Evolutionary conservation across 2,329 filamentous ascomycete species (phyloP), one percentile per base, ranked within the genome.

Genomic region (Zasmidium citrigriseum): DNA sequence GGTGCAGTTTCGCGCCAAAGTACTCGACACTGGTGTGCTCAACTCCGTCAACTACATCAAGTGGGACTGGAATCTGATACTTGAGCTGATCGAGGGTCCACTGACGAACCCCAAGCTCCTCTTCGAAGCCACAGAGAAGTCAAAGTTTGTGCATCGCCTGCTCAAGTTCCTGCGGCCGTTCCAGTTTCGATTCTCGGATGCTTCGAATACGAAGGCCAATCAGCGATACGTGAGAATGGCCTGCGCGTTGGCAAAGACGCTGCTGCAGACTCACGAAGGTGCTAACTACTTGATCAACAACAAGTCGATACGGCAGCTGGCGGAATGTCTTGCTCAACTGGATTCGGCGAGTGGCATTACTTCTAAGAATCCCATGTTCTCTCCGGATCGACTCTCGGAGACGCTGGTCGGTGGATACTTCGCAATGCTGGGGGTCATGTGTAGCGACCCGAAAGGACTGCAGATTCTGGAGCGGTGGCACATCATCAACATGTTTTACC

Each of bases 401-500:
- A 97, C 91, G 0, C 82, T 99, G 5, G 95, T 91, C 61, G 88
- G 90, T 16, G 96, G 96, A 11, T 99, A 99, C 74, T 96, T 99
- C 73, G 86, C 92, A 14, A 91, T 99, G 80, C 79, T 99, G 1
- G 96, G 95, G 7, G 87, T 91, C 11, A 77, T 99, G 58, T 98
- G 89, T 67, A 88, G 88, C 54, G 91, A 96, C 68, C 78, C 84
- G 0, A 90, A 89, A 67, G 95, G 95, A 0, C 82, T 98, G 22
- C 86, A 89, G 61, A 93, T 99, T 77, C 85, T 99, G 70, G 93
- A 98, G 73, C 83, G 91, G 67, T 98, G 95, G 93, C 91, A 92
- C 67, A 96, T 99, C 83, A 93, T 97, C 77, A 98, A 98, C 75
- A 99, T 99, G 91, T 96, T 98, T 82, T 99, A 99, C 72, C 95